phyloP scores from a whole-genome alignment of 1,284 basidiomycete genomes.

The Tilletiopsis washingtonensis region DNA sequence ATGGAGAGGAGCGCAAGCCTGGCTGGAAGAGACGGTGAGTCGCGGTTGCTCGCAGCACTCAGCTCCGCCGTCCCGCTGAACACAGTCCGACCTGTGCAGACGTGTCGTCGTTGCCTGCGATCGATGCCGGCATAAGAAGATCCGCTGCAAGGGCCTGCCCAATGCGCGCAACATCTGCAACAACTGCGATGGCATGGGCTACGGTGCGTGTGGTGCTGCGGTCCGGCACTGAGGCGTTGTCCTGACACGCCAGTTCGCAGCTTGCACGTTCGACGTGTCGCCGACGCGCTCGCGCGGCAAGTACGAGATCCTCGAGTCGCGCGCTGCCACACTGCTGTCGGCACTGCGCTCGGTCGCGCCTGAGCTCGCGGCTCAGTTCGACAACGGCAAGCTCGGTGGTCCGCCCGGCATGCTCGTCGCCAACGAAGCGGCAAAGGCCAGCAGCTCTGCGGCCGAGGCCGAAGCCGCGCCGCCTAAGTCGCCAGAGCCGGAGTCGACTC shows the following conservation, averaged over 20 bases:
- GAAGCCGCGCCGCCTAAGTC: too few relatives aligned
- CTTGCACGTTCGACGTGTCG: conserved; percentile 32
- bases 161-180: conserved; percentile 28
- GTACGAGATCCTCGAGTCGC: conserved; percentile 41
- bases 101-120: conserved; percentile 39
- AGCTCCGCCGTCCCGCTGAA: too few relatives aligned
- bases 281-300: conserved; percentile 30
- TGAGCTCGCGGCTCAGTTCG: conserved; percentile 27
- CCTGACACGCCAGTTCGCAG: too few relatives aligned
- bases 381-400: conserved; percentile 22
- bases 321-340: conserved; percentile 31
- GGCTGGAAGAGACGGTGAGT: conserved; percentile 11
- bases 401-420: background rate
- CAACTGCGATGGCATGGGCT: conserved; percentile 15
- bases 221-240: too few relatives aligned
- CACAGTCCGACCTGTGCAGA: too few relatives aligned
- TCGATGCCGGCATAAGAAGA: conserved; percentile 37
- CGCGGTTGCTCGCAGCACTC: conserved; percentile 35
- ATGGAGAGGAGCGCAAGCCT: background rate
- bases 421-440: background rate
- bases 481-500: too few relatives aligned
- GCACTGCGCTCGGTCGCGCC: conserved; percentile 32
- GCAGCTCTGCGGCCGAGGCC: too few relatives aligned
- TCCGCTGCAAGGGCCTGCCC: conserved; percentile 36
- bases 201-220: too few relatives aligned